Percentiles rank a stretch among this genome's conserved stretches.
Evolutionary conservation across 352 stramenopile species (phyloP).

Genomic region (Pythium myriotylum): DNA sequence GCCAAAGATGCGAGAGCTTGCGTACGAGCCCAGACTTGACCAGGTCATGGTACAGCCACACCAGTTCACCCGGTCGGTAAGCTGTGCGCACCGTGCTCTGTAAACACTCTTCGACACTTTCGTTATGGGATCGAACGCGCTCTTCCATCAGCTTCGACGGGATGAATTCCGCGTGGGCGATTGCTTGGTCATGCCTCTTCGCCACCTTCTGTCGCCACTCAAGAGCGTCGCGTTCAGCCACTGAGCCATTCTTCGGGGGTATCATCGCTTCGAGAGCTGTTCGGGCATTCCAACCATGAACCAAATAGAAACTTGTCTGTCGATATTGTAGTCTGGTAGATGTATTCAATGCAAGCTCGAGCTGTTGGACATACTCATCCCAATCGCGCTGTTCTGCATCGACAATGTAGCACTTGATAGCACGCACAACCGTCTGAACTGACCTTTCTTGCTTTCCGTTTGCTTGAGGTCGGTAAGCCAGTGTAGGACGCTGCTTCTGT

Average conservation of each 20-base stretch:
- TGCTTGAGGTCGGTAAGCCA: constrained; percentile 1
- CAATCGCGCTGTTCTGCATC: neutral
- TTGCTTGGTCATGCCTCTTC: neutral
- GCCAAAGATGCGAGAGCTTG: constrained; percentile 17
- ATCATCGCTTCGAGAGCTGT: neutral
- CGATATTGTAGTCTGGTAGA: neutral
- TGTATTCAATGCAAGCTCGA: neutral
- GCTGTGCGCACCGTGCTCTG: neutral
- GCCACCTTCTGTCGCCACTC: neutral
- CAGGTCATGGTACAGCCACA: constrained; percentile 10
- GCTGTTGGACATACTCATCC: neutral
- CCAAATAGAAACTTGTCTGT: too few species aligned
- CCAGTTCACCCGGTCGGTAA: constrained; percentile 9
- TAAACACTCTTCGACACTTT: neutral
- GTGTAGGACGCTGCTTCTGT: neutral
- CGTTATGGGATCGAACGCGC: neutral
- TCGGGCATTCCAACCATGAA: neutral
- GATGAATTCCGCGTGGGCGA: neutral
- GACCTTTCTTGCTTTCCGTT: neutral
- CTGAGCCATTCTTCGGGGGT: neutral
- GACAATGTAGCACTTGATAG: neutral
- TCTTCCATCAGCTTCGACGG: constrained; percentile 20
- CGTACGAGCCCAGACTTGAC: neutral
- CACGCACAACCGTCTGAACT: neutral
- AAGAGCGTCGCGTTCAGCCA: neutral